Percentiles rank a stretch among this genome's conserved stretches.
Conservation (phyloP, 768 basidiomycete species). For the Clavulina sp. region DNA sequence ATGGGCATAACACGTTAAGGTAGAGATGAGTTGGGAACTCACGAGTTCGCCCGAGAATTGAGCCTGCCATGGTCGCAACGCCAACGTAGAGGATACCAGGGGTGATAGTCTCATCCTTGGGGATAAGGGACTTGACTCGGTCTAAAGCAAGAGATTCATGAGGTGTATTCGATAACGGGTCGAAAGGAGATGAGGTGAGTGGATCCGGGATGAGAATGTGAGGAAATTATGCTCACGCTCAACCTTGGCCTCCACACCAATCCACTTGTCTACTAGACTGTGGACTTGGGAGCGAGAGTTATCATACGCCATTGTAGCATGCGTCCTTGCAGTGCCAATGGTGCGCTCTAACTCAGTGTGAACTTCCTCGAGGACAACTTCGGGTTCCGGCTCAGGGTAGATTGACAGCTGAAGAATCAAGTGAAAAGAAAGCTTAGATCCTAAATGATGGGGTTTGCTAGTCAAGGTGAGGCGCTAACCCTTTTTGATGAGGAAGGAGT, state of each 20-base stretch:
- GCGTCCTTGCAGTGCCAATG: conserved; percentile 51
- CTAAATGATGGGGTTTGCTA: no score
- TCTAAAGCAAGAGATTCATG: neutral
- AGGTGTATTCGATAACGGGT: neutral
- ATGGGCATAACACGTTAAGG: conserved; percentile 10
- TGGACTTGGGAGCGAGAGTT: conserved; percentile 53
- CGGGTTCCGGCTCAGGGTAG: conserved; percentile 46
- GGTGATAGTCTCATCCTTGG: conserved; percentile 64
- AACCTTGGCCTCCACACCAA: conserved; percentile 65
- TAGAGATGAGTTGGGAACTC: conserved; percentile 4
- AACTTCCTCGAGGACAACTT: conserved; percentile 53
- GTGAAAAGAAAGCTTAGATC: no score
- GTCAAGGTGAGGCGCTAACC: no score
- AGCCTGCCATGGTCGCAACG: conserved; percentile 72
- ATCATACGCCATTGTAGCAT: conserved; percentile 35
- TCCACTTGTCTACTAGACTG: conserved; percentile 61
- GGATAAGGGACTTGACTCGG: conserved; percentile 58
- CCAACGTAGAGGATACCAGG: conserved; percentile 86
- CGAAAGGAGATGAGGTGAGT: neutral
- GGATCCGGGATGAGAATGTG: neutral
- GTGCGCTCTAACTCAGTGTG: conserved; percentile 59
- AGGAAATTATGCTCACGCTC: conserved; percentile 38
- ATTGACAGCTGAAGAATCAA: conserved; percentile 85
- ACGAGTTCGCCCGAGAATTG: conserved; percentile 70
- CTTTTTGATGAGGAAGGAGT: no score